Base-by-base conservation (phyloP, 176 grass and related monocot species). In the Thinopyrum elongatum region DNA sequence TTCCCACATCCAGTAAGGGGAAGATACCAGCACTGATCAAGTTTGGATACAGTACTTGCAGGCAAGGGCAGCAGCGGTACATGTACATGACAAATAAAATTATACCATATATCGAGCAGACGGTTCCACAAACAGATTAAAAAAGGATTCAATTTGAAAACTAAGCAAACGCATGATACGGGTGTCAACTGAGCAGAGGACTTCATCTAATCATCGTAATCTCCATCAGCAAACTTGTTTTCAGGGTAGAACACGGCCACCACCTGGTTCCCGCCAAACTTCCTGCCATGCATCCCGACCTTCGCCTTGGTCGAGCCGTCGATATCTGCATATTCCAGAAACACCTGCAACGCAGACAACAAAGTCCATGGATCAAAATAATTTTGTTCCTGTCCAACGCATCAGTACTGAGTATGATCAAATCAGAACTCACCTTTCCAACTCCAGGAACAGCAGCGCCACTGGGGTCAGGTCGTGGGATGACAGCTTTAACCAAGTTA, bases 311-410 rank as follows among this genome's bases (percentile, higher is more conserved):
- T 80, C 1, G 95, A 87, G 42, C 93, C 93, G 14, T 98, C 95
- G 3, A 86, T 83, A 82, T 98, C 95, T 87, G 88, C 93, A 92
- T 85, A 98, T 89, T 98, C 95, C 93, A 98, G 86, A 93, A 92
- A 95, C 77, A 98, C 95, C 95, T 98, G 88, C 65, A 87, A 74
- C 2, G 3, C 13, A 28, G 19, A 29, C 16, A 65, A 63, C 19
- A 12, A 74, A 73, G 19, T 14, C 61, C 4, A 61, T 5, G 41
- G 6, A 33, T 89, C 51, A 69, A 35, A 65, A 55, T 53, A n/a
- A 6, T 64, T 70, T 4, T 0, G 9, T 21, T 15, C 31, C 15
- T 15, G 27, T 10, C 34, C 14, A 35, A 49, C 21, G 6, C 27
- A 27, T 72, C 39, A 68, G 70, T 80, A 38, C 19, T 15, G 23